phyloP scores from a whole-genome alignment of 1,139 yeast species.

The Zhuliangozyma parablackwelliae region DNA sequence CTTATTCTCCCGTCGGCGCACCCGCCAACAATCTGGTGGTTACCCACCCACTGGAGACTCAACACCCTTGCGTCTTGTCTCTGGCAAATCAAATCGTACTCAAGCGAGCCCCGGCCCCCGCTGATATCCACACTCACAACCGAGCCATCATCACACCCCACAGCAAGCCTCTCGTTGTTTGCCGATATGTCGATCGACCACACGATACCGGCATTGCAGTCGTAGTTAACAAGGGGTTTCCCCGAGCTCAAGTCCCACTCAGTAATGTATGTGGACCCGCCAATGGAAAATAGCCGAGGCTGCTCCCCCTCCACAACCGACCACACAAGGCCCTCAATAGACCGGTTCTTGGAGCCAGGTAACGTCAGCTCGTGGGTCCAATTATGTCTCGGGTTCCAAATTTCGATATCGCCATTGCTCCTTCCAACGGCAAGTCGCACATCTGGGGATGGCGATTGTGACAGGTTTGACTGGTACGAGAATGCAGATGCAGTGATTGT shows the following conservation, averaged over 20 bases:
- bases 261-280: constrained; percentile 86
- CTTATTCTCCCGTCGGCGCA: constrained; percentile 93
- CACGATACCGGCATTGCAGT: constrained; percentile 89
- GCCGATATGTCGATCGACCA: constrained; percentile 81
- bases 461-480: constrained; percentile 57
- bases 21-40: constrained; percentile 71
- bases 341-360: constrained; percentile 75
- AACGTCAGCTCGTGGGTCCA: constrained; percentile 59
- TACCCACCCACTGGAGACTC: constrained; percentile 68
- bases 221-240: constrained; percentile 68
- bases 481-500: constrained; percentile 81
- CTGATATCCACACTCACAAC: constrained; percentile 78
- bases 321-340: constrained; percentile 92
- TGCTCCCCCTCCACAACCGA: constrained; percentile 37
- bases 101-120: constrained; percentile 80
- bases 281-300: constrained; percentile 82
- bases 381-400: constrained; percentile 81
- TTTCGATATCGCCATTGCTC: constrained; percentile 90
- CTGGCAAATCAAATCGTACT: constrained; percentile 71
- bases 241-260: constrained; percentile 88
- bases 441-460: constrained; percentile 50
- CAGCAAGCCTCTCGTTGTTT: constrained; percentile 63
- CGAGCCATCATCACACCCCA: constrained; percentile 94
- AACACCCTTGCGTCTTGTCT: constrained; percentile 83
- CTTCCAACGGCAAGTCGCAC: constrained; percentile 88